Conservation (phyloP, 257 asterid species). For the Cordia subcordata region DNA sequence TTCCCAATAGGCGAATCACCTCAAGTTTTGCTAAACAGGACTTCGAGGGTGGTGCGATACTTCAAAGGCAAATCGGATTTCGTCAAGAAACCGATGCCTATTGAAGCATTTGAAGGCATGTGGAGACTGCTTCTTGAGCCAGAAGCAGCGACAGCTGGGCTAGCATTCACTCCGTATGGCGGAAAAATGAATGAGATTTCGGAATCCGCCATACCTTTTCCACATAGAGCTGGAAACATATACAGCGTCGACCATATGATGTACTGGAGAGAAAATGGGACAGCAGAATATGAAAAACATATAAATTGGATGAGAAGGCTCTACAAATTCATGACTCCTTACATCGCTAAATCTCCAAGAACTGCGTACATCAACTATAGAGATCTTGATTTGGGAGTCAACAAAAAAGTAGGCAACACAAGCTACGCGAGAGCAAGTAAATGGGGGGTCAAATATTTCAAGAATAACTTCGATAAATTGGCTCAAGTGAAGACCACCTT, state of each 20-base stretch:
- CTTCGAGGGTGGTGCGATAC: not conserved
- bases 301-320: constrained; percentile 5
- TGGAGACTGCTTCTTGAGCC: constrained; percentile 27
- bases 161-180: constrained; percentile 2
- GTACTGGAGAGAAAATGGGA: not conserved
- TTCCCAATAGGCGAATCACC: constrained; percentile 1
- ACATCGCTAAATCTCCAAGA: constrained; percentile 9
- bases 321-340: constrained; percentile 7
- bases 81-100: constrained; percentile 26
- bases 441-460: constrained; percentile 11
- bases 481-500: constrained; percentile 7
- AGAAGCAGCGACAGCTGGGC: not conserved
- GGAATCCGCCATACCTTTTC: constrained; percentile 11
- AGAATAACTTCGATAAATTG: not conserved
- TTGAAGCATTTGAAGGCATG: constrained; percentile 19
- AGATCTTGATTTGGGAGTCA: constrained; percentile 17
- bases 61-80: constrained; percentile 38
- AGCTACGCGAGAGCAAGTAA: constrained; percentile 4
- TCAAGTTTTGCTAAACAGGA: not conserved
- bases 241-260: not conserved
- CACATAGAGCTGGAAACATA: constrained; percentile 11
- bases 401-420: not conserved
- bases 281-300: not conserved
- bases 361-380: constrained; percentile 12
- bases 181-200: constrained; percentile 10